Evolutionary conservation across 768 basidiomycete genomes (phyloP), one percentile per base, ranked within the genome.

Genomic region (Mycena pura): DNA sequence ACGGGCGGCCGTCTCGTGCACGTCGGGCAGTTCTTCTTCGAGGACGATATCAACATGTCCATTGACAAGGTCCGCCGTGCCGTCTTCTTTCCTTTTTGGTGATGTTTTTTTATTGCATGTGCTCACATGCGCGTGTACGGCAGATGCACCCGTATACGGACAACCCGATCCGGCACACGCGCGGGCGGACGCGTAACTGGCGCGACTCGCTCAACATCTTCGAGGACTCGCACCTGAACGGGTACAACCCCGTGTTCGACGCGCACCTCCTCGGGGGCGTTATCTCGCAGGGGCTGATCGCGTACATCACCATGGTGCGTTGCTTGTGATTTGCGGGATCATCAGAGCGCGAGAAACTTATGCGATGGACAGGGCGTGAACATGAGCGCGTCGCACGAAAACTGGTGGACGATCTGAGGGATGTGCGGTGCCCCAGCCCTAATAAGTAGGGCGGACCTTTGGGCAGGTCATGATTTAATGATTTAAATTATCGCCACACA

Each of bases 21-120:
- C 65, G 75, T 76, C 15, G 84, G 84, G 1, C 84, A 86, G 62
- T 84, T 82, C 68, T 86, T 84, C 77, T 86, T 86, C 48, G 82
- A 84, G 39, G 84, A 86, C 59, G 80, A 81, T 3, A 71, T 84
- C 43, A 84, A 84, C 60, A 61, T 77, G 36, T 72, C 79, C 15
- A 71, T 86, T 13, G 83, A 84, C 63, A 80, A 83, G 68, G 80
- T 80, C 28, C 22, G 74, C 62, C 15, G 9, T 3, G 1, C 24
- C 4, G n/a, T n/a, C 54, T 14, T 19, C 21, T 15, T 24, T 21
- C 27, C 8, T 5, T 28, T 17, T 51, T 28, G 31, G 22, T 14
- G 32, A 22, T 52, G 38, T 14, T 29, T 48, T 51, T 31, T 60
- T 54, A 27, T 24, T 24, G 14, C 36, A 25, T 34, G 34, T 48